Evolutionary conservation across 169 alveolate species (phyloP).

Genomic region (Cyclospora cayetanensis): DNA sequence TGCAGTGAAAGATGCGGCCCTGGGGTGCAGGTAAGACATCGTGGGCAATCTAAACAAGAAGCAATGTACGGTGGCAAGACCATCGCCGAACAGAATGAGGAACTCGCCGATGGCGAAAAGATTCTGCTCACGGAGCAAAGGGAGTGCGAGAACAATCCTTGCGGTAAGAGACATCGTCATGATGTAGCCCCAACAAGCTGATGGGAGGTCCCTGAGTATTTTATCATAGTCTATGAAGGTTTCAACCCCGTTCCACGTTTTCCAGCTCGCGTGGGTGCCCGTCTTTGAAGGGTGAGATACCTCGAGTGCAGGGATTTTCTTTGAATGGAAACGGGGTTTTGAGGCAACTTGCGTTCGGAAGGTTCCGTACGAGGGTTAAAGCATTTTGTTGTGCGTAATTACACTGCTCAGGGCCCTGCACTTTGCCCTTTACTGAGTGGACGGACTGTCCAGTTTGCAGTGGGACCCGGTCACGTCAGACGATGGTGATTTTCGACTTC

Average conservation of each 20-base stretch:
- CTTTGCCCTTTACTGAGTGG: constrained; percentile 55
- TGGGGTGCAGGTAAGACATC: constrained; percentile 67
- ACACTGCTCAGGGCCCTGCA: constrained; percentile 61
- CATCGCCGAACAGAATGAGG: constrained; percentile 52
- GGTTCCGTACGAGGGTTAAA: no score
- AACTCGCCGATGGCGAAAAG: neutral
- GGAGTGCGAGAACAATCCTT: constrained; percentile 34
- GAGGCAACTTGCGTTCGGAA: neutral
- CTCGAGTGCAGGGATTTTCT: neutral
- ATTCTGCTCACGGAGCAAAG: neutral
- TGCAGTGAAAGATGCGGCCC: constrained; percentile 75
- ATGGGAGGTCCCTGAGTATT: neutral
- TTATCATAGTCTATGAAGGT: neutral
- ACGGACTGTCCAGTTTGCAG: neutral
- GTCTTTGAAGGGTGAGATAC: neutral
- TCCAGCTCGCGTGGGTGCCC: neutral
- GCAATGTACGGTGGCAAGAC: constrained; percentile 71
- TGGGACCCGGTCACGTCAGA: constrained; percentile 25
- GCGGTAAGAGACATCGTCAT: constrained; percentile 47
- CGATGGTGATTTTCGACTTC: constrained; percentile 43
- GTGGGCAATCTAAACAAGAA: constrained; percentile 41
- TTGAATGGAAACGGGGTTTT: no score
- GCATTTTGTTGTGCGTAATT: no score
- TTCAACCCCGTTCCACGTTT: neutral
- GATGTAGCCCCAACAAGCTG: neutral